phyloP scores from a whole-genome alignment of 1,139 yeast genomes.

The Sugiyamaella pinicola region DNA sequence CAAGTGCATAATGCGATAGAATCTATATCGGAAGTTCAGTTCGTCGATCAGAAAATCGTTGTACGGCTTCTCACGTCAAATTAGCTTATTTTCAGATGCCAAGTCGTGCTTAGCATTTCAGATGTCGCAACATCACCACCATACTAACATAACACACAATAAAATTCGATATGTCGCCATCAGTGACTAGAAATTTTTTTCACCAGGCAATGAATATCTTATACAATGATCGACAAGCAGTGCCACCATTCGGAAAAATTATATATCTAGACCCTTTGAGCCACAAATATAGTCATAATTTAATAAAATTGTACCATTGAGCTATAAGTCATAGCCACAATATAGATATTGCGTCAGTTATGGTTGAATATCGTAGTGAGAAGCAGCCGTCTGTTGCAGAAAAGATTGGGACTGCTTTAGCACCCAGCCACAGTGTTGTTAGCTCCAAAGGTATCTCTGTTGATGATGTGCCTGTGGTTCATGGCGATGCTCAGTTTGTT shows the following conservation, averaged over 20 bases:
- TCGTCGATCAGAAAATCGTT: neutral
- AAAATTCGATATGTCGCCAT: constrained; percentile 5
- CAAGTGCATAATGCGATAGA: constrained; percentile 13
- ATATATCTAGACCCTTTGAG: constrained; percentile 2
- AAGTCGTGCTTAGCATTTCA: constrained; percentile 8
- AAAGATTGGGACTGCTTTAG: neutral
- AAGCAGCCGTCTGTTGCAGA: neutral
- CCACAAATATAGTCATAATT: constrained; percentile 10
- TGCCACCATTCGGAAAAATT: neutral
- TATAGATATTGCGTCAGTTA: neutral
- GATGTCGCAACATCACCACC: constrained; percentile 1
- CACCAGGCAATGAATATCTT: neutral
- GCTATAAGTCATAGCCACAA: constrained; percentile 5
- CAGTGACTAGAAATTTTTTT: neutral
- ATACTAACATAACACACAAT: constrained; percentile 3
- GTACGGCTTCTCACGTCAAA: neutral
- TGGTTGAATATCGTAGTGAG: constrained; percentile 6
- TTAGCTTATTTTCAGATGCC: constrained; percentile 1
- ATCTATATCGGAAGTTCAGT: neutral
- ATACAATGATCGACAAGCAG: neutral
- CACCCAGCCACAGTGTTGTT: constrained; percentile 9
- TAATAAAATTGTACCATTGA: neutral
- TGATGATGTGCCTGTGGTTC: constrained; percentile 5
- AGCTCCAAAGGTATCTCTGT: neutral
- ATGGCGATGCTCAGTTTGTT: constrained; percentile 14